Evolutionary conservation across 108 stramenopile species (phyloP).

Genomic region (Cyclotella sp.): DNA sequence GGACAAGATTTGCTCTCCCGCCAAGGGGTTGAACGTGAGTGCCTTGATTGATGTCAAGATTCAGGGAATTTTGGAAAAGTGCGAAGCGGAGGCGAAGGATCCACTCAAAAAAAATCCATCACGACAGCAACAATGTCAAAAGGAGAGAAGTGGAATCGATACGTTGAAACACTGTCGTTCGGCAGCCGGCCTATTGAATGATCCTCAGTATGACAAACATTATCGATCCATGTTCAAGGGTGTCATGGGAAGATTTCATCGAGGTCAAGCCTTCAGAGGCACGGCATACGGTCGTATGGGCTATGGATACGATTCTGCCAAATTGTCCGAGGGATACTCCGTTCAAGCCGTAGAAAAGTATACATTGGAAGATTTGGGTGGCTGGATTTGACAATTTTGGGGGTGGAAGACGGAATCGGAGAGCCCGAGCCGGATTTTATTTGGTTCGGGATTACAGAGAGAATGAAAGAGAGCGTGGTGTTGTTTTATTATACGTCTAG

Average conservation of each 20-base stretch:
- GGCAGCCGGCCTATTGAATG: constrained; percentile 27
- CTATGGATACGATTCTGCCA: constrained; percentile 41
- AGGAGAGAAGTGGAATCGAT: constrained; percentile 28
- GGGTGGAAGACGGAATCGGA: constrained; percentile 37
- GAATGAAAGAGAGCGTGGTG: constrained; percentile 39
- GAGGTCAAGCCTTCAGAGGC: constrained; percentile 29
- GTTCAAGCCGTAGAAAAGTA: constrained; percentile 47
- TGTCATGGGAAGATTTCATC: constrained; percentile 51
- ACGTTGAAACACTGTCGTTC: constrained; percentile 49
- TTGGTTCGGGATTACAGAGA: constrained; percentile 55
- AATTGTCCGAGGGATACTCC: constrained; percentile 45
- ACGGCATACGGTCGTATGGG: constrained; percentile 51
- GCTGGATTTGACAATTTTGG: constrained; percentile 43
- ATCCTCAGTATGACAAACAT: constrained; percentile 49
- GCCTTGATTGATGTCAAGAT: constrained; percentile 39
- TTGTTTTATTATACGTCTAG: constrained; percentile 42
- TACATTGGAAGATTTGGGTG: constrained; percentile 48
- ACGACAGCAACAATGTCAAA: constrained; percentile 31
- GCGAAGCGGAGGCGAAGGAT: constrained; percentile 13
- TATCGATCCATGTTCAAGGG: constrained; percentile 54
- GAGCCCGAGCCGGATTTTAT: constrained; percentile 47
- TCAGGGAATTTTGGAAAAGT: constrained; percentile 29
- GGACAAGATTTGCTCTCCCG: constrained; percentile 30
- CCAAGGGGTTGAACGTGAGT: constrained; percentile 46
- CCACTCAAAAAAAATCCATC: neutral